Conservation (phyloP, 768 basidiomycete genomes). For the Pleurotus ostreatus region DNA sequence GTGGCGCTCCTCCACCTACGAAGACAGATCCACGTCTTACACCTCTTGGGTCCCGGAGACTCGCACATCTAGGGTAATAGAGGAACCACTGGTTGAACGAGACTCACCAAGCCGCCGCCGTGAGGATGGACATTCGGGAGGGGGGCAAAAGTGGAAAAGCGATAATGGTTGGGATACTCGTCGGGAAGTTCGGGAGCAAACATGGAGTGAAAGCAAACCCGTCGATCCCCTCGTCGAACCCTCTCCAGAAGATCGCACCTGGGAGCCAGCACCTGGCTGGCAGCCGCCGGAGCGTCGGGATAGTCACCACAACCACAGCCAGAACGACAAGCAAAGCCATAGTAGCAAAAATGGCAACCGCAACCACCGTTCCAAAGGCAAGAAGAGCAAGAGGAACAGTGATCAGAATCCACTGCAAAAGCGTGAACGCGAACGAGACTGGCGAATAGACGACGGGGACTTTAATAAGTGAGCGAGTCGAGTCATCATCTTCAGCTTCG, state of each 20-base stretch:
- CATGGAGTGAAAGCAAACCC: slow-evolving; percentile 19
- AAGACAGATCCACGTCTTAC: slow-evolving; percentile 33
- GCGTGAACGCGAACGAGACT: slow-evolving; percentile 28
- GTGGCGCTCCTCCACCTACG: slow-evolving; percentile 36
- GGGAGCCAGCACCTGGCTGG: slow-evolving; percentile 75
- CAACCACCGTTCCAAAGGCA: slow-evolving; percentile 19
- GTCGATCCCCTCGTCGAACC: slow-evolving; percentile 23
- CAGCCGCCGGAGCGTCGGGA: slow-evolving; percentile 41
- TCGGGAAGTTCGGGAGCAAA: slow-evolving; percentile 37
- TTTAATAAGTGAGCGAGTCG: slow-evolving; percentile 63
- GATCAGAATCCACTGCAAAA: slow-evolving; percentile 33
- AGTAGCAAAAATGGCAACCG: slow-evolving; percentile 22
- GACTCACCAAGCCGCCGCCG: slow-evolving; percentile 27
- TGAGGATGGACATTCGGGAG: slow-evolving; percentile 39
- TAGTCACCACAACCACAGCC: slow-evolving; percentile 29
- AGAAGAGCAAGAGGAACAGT: slow-evolving; percentile 25
- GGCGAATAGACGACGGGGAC: slow-evolving; percentile 59
- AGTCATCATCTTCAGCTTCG: not conserved
- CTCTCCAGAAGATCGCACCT: slow-evolving; percentile 49
- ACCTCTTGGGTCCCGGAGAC: slow-evolving; percentile 44
- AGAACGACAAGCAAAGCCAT: slow-evolving; percentile 16
- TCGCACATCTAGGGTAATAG: slow-evolving; percentile 24
- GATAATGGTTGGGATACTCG: slow-evolving; percentile 54
- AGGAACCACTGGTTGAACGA: slow-evolving; percentile 21
- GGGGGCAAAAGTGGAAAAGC: slow-evolving; percentile 31